Evolutionary conservation across 768 basidiomycete genomes (phyloP), one percentile per base, ranked within the genome.

Genomic region (Pleurotus eryngii): DNA sequence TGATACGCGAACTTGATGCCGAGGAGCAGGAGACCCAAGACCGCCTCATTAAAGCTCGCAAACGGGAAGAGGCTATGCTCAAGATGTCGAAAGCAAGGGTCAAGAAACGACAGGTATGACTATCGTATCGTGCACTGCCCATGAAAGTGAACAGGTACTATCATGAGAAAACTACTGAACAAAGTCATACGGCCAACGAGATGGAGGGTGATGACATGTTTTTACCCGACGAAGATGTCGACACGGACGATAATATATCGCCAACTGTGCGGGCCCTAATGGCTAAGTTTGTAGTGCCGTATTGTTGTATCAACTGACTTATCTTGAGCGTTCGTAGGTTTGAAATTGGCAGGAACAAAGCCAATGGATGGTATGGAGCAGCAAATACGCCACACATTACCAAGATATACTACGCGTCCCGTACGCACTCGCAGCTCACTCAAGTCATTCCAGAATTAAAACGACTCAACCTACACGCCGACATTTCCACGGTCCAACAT

Each of bases 381-480:
- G 43, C 61, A 12, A 72, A 70, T 55, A 86, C 57, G 78, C 79
- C 14, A 78, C 80, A 3, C 90, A 88, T 65, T 7, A 88, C 84
- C 38, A 90, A 93, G 77, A 87, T 98, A 59, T 97, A 85, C 69
- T 97, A 95, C 66, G 90, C 95, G 0, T 98, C 97, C 0, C 80
- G 96, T 30, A 99, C 96, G 0, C 96, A 99, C 71, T 95, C 95
- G 1, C 96, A 99, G 65, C 82, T 99, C 3, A 80, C 94, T 1
- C 96, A 99, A 68, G 80, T 98, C 3, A 77, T 95, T 15, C 87
- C 89, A 3, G 97, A 99, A 66, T 76, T 98, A 8, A 79, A 75
- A 40, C 89, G 84, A 63, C 81, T 96, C n/a, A 77, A 77, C 60
- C 68, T 95, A 4, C 59, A 61, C 12, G 62, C 59, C 49, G 59